Conservation (phyloP, 768 basidiomycete species). For the Leccinellum rugosiceps region DNA sequence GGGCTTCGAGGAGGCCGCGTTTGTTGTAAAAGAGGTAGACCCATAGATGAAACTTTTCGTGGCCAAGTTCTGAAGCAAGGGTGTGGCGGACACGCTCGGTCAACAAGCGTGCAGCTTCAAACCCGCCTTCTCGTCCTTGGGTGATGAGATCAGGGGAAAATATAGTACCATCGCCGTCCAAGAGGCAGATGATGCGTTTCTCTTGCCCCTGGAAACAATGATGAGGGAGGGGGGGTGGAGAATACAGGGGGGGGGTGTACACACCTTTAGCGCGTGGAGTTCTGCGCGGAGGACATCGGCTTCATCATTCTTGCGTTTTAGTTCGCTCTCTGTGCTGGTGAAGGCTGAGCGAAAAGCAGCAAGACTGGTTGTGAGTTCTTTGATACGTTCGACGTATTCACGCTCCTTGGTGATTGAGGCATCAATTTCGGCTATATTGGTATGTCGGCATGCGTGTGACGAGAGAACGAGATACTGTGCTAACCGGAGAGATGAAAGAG, state of each 20-base stretch:
- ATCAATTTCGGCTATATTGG: constrained; percentile 30
- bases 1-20: constrained; percentile 52
- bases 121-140: constrained; percentile 57
- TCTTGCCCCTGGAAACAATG: constrained; percentile 22
- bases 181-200: constrained; percentile 41
- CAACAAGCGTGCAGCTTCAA: constrained; percentile 50
- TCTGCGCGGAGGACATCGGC: constrained; percentile 19
- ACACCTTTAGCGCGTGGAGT: constrained; percentile 28
- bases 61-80: constrained; percentile 19
- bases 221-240: not conserved
- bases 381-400: constrained; percentile 17
- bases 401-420: constrained; percentile 22
- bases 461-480: not conserved
- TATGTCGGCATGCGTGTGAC: not conserved
- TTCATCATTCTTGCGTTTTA: constrained; percentile 16
- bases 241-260: not conserved
- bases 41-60: constrained; percentile 47
- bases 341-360: constrained; percentile 29
- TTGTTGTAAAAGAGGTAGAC: constrained; percentile 65
- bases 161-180: constrained; percentile 66
- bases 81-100: constrained; percentile 29
- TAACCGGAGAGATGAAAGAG: constrained; percentile 9
- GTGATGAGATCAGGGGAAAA: constrained; percentile 52
- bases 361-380: constrained; percentile 23
- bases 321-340: constrained; percentile 17